Evolutionary conservation across 1,284 basidiomycete species (phyloP), one percentile per base, ranked within the genome.

Genomic region (Inonotus hispidus): DNA sequence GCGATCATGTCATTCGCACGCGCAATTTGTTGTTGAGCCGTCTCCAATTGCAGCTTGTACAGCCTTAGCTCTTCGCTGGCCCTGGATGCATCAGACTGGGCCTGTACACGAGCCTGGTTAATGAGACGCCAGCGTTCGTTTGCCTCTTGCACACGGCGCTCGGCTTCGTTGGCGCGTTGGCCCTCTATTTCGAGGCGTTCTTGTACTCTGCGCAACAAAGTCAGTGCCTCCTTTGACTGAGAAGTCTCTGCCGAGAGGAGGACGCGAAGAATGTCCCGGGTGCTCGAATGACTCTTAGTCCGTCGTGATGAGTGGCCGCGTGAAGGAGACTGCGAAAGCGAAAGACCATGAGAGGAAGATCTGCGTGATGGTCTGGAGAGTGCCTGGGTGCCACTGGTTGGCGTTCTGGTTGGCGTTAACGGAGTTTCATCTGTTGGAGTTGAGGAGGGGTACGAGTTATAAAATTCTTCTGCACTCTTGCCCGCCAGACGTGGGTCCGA

Each of bases 1-100:
- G 76, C 70, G 35, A 81, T 72, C 54, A 77, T 73, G 45, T 78
- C 77, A 65, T 82, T 79, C 0, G 79, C 80, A 8, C 79, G 72
- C 60, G 68, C 68, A 35, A 81, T 77, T 65, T 82, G 79, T 45
- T 74, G 73, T 66, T 78, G 77, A 0, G 79, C 79, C 61, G 76
- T 72, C 13, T 81, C 78, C 14, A 81, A 71, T 38, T 80, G 78
- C 13, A 76, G 53, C 67, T 77, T 75, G 68, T 79, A 80, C 65
- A 81, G 50, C 61, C 73, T 71, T 29, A 81, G 71, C 66, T 79
- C 78, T 65, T 79, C 76, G 56, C 70, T 68, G 16, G 75, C 71
- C 23, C 76, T 72, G 14, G 73, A 67, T 0, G 73, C 71, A 1
- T 80, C 78, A 7, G 75, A 69, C 57, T 79, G 76, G 0, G 77